Base-by-base conservation (phyloP, 2,329 filamentous ascomycete genomes). In the Hortaea sp. region DNA sequence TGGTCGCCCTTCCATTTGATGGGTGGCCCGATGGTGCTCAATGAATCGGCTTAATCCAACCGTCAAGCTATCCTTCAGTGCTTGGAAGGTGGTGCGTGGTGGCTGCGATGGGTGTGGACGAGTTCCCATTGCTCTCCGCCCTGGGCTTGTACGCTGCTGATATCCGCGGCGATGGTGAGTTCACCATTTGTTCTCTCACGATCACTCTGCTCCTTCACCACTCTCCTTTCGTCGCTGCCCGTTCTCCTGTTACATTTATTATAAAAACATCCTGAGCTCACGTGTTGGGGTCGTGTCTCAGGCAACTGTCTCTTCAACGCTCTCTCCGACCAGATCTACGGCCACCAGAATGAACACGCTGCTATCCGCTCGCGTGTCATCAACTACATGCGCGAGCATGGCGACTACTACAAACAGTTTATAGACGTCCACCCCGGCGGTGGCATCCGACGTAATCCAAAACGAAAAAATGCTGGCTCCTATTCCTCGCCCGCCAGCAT, bases 301-400 rank as follows among this genome's bases (percentile, higher is more conserved):
- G 81, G 80, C 55, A 84, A 84, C 67, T 84, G 81, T 63, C 73
- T 84, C 34, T 84, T 84, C 68, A 78, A 80, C 63, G 79, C 79
- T 50, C 69, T 84, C 35, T 80, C 78, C 52, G 79, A 84, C 60
- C 79, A 85, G 68, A 63, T 84, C 44, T 82, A 78, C 59, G 81
- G 79, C 52, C 65, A 75, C 57, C 75, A 80, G 57, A 67, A 71
- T 49, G 69, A 74, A 51, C 76, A 80, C 58, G 61, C 67, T 45
- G 69, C 76, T 54, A 79, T 85, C 56, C 79, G 82, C 43, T 66
- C 69, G 42, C 66, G 64, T 40, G 72, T 82, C 43, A 77, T 83
- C 53, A 64, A 75, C 48, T 78, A 84, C 61, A 82, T 85, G 71
- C 73, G 74, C 49, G 67, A 69, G 29, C 70, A 82, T 58, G 68